phyloP scores from a whole-genome alignment of 140 eudicot species.

The Stevia rebaudiana region DNA sequence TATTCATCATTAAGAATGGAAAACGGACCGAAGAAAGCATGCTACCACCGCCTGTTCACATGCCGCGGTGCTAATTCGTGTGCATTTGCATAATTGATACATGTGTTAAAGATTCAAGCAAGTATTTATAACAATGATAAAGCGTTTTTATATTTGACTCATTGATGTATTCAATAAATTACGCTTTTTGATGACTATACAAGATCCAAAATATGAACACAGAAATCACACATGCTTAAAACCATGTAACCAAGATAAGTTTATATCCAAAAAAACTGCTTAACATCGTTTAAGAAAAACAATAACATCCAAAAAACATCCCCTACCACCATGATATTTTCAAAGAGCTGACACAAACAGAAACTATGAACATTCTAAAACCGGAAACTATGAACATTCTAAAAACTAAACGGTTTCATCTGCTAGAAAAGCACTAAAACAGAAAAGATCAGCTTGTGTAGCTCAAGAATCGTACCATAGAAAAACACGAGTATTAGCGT shows the following conservation, averaged over 20 bases:
- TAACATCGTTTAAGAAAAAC: background rate
- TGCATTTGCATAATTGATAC: background rate
- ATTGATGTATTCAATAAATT: background rate
- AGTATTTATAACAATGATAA: background rate
- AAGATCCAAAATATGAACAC: background rate
- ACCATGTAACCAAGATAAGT: background rate
- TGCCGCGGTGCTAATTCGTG: conserved; percentile 40
- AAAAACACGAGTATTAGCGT: background rate
- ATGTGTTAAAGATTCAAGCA: background rate
- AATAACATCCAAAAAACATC: background rate
- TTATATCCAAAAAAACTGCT: too few relatives aligned
- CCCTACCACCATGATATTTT: background rate
- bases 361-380: too few relatives aligned
- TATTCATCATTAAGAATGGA: conserved; percentile 45
- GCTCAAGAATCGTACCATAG: background rate
- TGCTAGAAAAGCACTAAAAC: background rate
- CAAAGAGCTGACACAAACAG: too few relatives aligned
- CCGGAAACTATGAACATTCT: too few relatives aligned
- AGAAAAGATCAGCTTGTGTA: background rate
- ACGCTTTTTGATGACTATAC: too few relatives aligned
- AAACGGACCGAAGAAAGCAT: conserved; percentile 11
- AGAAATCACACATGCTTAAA: background rate
- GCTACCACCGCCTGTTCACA: conserved; percentile 46
- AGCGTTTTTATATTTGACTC: background rate
- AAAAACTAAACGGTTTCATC: too few relatives aligned